Evolutionary conservation across 1,139 yeast species (phyloP), one percentile per base, ranked within the genome.

Genomic region (Suhomyces coccinellae): DNA sequence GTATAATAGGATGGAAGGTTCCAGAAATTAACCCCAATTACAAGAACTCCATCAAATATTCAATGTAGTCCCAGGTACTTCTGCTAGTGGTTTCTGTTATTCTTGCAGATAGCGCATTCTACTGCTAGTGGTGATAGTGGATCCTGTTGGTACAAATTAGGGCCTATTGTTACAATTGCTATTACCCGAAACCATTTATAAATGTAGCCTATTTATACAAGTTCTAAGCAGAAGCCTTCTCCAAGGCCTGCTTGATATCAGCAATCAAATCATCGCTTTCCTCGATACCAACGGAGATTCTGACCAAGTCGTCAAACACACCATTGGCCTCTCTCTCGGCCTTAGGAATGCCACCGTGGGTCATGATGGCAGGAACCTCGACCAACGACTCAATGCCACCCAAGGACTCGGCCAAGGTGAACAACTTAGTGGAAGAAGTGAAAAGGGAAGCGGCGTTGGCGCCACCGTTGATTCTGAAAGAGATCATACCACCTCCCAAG

Each of bases 311-410:
- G 59, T 88, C 95, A 58, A 61, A 85, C 39, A 89, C 95, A 54
- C 96, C 96, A 48, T 84, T 79, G 42, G 82, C 78, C 67, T 86
- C 95, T 69, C 96, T 83, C 60, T 82, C 84, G 45, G 74, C 88
- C 66, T 78, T 77, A 61, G 95, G 91, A 66, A 89, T 87, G 63
- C 96, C 96, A 46, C 95, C 95, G 61, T 88, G 96, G 56, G 96
- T 88, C 96, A 88, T 88, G 45, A 84, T 82, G 46, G 96, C 95
- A 43, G 96, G 96, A 42, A 88, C 93, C 69, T 88, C 96, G 53
- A 87, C 72, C 63, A 88, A 77, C 20, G 93, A 84, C 71, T 89
- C 96, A 55, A 88, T 84, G 57, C 96, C 96, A 56, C 96, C 97
- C 49, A 88, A 79, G 29, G 95, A 87, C 71, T 88, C 96, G 50